phyloP scores from a whole-genome alignment of 2,329 filamentous ascomycete genomes.

The Aspergillus puulaauensis region DNA sequence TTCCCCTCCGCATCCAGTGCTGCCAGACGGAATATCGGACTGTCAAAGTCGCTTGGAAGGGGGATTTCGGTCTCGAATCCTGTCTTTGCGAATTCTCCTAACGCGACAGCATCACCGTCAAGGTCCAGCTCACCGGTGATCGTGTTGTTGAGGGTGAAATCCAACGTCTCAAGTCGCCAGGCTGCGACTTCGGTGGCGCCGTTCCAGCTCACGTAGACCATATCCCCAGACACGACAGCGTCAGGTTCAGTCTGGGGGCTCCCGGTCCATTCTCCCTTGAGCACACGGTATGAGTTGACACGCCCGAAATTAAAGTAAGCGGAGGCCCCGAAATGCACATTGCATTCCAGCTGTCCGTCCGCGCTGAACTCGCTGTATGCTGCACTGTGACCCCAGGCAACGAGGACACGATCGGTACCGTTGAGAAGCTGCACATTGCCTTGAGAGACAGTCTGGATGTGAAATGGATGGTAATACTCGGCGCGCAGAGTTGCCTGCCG shows the following conservation, averaged over 20 bases:
- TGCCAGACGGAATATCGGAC: conserved; percentile 19
- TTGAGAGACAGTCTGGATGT: conserved; percentile 7
- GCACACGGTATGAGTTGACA: conserved; percentile 57
- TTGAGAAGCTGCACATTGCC: conserved; percentile 19
- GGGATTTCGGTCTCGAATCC: conserved; percentile 34
- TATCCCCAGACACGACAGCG: conserved; percentile 14
- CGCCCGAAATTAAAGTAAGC: conserved; percentile 46
- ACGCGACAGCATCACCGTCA: conserved; percentile 9
- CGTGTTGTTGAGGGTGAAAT: conserved; percentile 7
- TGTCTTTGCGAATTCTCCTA: conserved; percentile 21
- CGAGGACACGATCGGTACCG: conserved; percentile 44
- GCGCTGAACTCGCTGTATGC: conserved; percentile 49
- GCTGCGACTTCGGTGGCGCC: conserved; percentile 34
- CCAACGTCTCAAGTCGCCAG: conserved; percentile 30
- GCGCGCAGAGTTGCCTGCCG: conserved; percentile 44
- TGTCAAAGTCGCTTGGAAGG: conserved; percentile 16
- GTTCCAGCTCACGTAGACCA: conserved; percentile 36
- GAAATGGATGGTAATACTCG: conserved; percentile 1
- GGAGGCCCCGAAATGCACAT: conserved; percentile 43
- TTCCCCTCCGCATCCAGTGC: conserved; percentile 20
- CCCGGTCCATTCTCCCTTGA: conserved; percentile 55
- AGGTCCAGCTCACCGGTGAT: conserved; percentile 15
- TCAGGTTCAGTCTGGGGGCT: conserved; percentile 42
- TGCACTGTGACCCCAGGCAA: conserved; percentile 53
- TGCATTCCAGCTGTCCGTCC: conserved; percentile 24